Evolutionary conservation across 192 early-diverging fungal genomes (phyloP), one percentile per base, ranked within the genome.

Genomic region (Obelidium mucronatum): DNA sequence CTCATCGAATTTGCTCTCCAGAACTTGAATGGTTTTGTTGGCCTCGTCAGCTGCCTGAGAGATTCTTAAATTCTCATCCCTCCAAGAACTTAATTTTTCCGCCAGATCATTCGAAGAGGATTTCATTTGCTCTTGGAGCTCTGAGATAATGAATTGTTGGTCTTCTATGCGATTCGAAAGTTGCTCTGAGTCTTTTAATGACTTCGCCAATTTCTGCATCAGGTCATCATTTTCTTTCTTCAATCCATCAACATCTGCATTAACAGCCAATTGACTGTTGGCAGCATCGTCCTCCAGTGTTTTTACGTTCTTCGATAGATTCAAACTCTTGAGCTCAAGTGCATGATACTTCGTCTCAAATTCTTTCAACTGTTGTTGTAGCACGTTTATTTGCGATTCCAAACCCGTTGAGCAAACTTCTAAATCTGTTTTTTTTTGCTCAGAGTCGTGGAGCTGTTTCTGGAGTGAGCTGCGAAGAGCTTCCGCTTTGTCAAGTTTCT

Each of bases 1-100:
- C 26, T 74, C 73, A 42, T 64, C 19, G 11, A 64, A 37, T 64
- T 65, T 64, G 22, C 4, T 31, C 37, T 65, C 48, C 13, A 74
- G 44, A 13, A 62, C 8, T 34, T 64, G 40, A 31, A 22, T n/a
- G 52, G 11, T 28, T 64, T 65, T 36, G 15, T n/a, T 62, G 34
- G 22, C 59, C 8, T 65, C 44, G 6, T 74, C 55, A 8, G 22
- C n/a, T n/a, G n/a, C n/a, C n/a, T n/a, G n/a, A n/a, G n/a, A n/a
- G n/a, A n/a, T n/a, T n/a, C n/a, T n/a, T n/a, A n/a, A n/a, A n/a
- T n/a, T n/a, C n/a, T n/a, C n/a, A n/a, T n/a, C n/a, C n/a, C n/a
- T n/a, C n/a, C n/a, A n/a, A n/a, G n/a, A n/a, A n/a, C n/a, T n/a
- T n/a, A n/a, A n/a, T n/a, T n/a, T n/a, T n/a, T n/a, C n/a, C n/a